Evolutionary conservation across 148 eudicot species (phyloP).

Genomic region (Heliosperma pusillum): DNA sequence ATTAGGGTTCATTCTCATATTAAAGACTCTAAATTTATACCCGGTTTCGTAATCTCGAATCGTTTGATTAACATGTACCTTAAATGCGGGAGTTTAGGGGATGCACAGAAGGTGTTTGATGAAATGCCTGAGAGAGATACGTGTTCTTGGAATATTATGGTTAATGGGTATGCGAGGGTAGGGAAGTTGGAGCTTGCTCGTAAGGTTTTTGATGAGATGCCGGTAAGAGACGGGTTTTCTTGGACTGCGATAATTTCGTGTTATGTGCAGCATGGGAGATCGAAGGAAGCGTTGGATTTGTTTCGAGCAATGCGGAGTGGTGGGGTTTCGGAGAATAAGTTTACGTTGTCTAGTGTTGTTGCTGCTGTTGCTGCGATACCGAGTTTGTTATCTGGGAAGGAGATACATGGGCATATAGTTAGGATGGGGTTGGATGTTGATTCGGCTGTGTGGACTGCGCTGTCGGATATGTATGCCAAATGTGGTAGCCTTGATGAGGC

Average conservation of each 20-base stretch:
- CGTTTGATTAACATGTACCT: conserved; percentile 40
- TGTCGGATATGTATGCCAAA: conserved; percentile 60
- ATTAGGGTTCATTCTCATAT: conserved; percentile 46
- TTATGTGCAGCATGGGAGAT: conserved; percentile 38
- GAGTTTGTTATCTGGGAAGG: conserved; percentile 42
- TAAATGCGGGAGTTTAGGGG: conserved; percentile 45
- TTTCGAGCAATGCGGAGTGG: conserved; percentile 40
- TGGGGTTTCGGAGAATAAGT: conserved; percentile 35
- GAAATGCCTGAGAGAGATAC: conserved; percentile 40
- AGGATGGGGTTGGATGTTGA: conserved; percentile 51
- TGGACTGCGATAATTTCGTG: conserved; percentile 66
- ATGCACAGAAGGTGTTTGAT: conserved; percentile 50
- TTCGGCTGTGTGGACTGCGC: conserved; percentile 55
- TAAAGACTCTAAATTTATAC: conserved; percentile 33
- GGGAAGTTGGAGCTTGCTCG: conserved; percentile 30
- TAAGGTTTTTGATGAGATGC: conserved; percentile 50
- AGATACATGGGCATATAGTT: conserved; percentile 54
- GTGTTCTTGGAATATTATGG: conserved; percentile 58
- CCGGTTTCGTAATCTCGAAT: conserved; percentile 39
- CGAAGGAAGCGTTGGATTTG: conserved; percentile 48
- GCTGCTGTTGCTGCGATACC: conserved; percentile 43
- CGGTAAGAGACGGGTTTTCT: conserved; percentile 48
- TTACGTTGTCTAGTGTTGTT: conserved; percentile 51
- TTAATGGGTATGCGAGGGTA: conserved; percentile 42
- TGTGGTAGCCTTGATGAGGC: conserved; percentile 55